Conservation (phyloP, 257 asterid genomes). For the Eucommia ulmoides region DNA sequence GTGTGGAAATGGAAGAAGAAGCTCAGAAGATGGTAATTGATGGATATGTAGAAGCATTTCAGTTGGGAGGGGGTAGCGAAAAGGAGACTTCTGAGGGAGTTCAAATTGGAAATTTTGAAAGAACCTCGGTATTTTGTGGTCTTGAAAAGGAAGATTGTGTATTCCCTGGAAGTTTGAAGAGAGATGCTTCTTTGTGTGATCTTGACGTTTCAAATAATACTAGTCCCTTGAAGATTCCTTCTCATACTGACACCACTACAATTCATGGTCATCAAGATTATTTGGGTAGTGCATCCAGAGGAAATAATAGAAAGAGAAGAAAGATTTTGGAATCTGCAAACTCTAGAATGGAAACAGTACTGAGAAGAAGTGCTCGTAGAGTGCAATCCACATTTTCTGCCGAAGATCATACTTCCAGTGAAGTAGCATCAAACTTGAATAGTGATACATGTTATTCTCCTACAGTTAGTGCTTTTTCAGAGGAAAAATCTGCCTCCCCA, state of each 20-base stretch:
- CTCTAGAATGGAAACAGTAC: constrained; percentile 39
- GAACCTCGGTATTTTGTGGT: background rate
- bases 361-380: constrained; percentile 90
- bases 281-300: constrained; percentile 21
- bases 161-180: background rate
- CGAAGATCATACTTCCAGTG: constrained; percentile 25
- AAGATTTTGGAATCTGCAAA: constrained; percentile 16
- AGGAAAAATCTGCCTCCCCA: constrained; percentile 27
- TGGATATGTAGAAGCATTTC: constrained; percentile 4
- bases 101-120: constrained; percentile 1
- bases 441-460: constrained; percentile 42
- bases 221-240: too few species aligned
- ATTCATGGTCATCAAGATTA: constrained; percentile 20
- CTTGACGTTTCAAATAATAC: too few species aligned
- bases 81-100: constrained; percentile 4
- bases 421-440: constrained; percentile 21
- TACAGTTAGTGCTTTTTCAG: constrained; percentile 40
- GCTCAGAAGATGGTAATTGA: background rate
- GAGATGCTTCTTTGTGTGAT: background rate
- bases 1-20: background rate
- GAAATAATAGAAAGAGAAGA: constrained; percentile 51
- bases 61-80: constrained; percentile 3
- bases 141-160: constrained; percentile 10
- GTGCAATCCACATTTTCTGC: constrained; percentile 27
- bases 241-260: constrained; percentile 5